Evolutionary conservation across 1,139 yeast species (phyloP), one percentile per base, ranked within the genome.

Genomic region (Blastobotrys petasosporus): DNA sequence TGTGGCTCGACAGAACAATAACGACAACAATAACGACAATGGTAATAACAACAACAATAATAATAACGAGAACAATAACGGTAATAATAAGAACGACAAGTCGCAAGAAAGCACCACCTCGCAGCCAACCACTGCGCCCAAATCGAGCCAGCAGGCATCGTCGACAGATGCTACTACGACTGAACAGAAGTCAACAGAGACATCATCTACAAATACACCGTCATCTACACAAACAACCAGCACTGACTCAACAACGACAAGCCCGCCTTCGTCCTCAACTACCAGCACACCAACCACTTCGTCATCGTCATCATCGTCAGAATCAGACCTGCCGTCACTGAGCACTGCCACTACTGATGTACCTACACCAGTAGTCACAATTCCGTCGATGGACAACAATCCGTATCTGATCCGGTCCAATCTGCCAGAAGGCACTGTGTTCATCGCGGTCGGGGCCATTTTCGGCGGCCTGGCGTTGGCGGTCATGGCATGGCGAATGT

Each of bases 371-470:
- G 58, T 75, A 0, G 72, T 83, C n/a, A 69, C 77, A 1, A 83
- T 85, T 3, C 94, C 94, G 0, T 67, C 80, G 28, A 57, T 60
- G 25, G 71, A 71, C 33, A 58, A 61, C 38, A 85, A 85, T 63
- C 95, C 95, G 9, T 80, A 74, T 58, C 71, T 85, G 32, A 64
- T 74, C 52, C 65, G 71, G 42, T 68, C 77, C 10, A 62, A 59
- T 31, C 69, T 73, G 44, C 85, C 87, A 1, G 71, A 76, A 44
- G 94, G 95, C 1, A 82, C 92, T 0, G 88, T 85, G 2, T 85
- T 85, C 64, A 85, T 85, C 51, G 85, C 85, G 0, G 83, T 84
- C 28, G 95, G 94, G 0, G 71, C 82, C 10, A 71, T 81, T 38
- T 78, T 82, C 2, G 85, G 82, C 1, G 78, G 76, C 23, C 66